A percentile compares a stretch with the other conserved stretches of the same genome.
Evolutionary conservation across 345 rosid species (phyloP).

Genomic region (Ceriops decandra): DNA sequence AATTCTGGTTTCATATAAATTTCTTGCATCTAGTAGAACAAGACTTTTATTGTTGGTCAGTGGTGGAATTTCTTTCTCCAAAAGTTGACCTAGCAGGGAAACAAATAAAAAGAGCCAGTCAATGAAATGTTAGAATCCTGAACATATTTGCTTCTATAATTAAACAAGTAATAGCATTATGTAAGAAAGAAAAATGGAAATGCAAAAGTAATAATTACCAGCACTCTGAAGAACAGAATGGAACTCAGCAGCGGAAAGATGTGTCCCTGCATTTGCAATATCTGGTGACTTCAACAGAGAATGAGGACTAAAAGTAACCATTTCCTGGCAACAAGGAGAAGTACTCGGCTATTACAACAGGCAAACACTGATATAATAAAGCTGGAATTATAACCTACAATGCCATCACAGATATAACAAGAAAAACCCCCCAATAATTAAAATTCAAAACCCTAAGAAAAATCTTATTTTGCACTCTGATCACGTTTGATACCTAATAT

Average conservation of each 20-base stretch:
- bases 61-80: constrained; percentile 21
- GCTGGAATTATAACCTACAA: not conserved
- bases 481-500: too few relatives aligned
- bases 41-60: constrained; percentile 34
- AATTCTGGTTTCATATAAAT: constrained; percentile 85
- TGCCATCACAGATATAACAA: too few relatives aligned
- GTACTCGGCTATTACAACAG: not conserved
- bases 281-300: constrained; percentile 63
- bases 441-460: too few relatives aligned
- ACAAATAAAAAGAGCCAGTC: not conserved
- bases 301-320: constrained; percentile 74
- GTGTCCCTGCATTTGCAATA: constrained; percentile 73
- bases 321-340: constrained; percentile 46
- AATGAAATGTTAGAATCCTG: not conserved
- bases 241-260: constrained; percentile 82
- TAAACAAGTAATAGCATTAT: not conserved
- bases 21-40: constrained; percentile 87
- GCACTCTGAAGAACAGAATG: constrained; percentile 71
- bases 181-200: not conserved
- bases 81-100: constrained; percentile 29
- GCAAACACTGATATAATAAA: too few relatives aligned
- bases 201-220: constrained; percentile 27
- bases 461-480: too few relatives aligned
- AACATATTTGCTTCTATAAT: not conserved
- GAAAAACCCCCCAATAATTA: too few relatives aligned